Evolutionary conservation across 1,284 basidiomycete genomes (phyloP), one percentile per base, ranked within the genome.

Genomic region (Macrocybe sp.): DNA sequence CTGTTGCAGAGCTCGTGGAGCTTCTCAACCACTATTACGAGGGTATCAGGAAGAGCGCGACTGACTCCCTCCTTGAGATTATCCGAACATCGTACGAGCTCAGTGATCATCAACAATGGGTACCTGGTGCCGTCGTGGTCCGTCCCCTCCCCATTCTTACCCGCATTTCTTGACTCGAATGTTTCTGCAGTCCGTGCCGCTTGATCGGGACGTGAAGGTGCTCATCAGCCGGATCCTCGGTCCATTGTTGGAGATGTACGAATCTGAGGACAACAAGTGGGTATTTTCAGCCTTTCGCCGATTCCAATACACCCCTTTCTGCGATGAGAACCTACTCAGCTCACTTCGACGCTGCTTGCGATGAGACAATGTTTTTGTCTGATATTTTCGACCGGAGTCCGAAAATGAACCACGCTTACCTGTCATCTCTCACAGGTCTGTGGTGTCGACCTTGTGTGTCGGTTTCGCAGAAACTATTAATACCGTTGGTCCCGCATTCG

Each of bases 211-310:
- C 50, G 92, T 98, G 52, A 85, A 83, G 62, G 85, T 93, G 59
- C 79, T 99, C 40, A 83, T 93, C 51, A 77, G 80, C 29, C 85
- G 89, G 55, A 79, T 88, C 45, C 68, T 98, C 41, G 81, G 80
- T 7, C 76, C 83, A 40, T 76, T 99, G 38, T 67, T 98, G 55
- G 90, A 94, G 52, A 85, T 94, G 78, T 97, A 92, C 73, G 86
- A 90, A 64, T 84, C 85, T 7, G 96, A 99, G 69, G 97, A 99
- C 62, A 95, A 98, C 75, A 95, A 97, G 95, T 97, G 63, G 76
- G 95, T 85, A 40, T 16, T 16, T 41, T 11, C 35, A 37, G 31
- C 4, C 22, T 22, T 22, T 4, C 22, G 22, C 22, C 22, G 22
- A 22, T 42, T 42, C 30, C 14, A 1, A 44, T 44, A 11, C 5